These are phyloP conservation scores for Trypanosomatidae sp. DNA, from an alignment of 208 protist genomes.

Conservation along the genomic window DNA sequence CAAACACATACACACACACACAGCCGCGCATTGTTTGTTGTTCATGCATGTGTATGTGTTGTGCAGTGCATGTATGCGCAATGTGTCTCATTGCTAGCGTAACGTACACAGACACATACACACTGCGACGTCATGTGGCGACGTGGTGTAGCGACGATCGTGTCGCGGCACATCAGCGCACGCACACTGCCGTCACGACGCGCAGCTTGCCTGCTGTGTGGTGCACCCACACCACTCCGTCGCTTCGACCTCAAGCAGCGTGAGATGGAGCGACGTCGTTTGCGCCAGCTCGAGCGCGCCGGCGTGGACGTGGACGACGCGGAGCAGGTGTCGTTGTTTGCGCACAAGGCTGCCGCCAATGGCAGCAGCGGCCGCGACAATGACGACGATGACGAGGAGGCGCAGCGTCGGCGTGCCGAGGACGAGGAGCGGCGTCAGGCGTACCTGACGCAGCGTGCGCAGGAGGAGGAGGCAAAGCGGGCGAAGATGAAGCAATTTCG, in stretches of 20 bases:
- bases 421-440: slow-evolving; percentile 38
- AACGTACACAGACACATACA: too few species aligned
- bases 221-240: slow-evolving; percentile 5
- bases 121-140: too few species aligned
- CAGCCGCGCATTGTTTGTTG: too few species aligned
- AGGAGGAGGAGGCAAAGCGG: slow-evolving; percentile 53
- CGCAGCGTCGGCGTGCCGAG: slow-evolving; percentile 16
- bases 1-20: too few species aligned
- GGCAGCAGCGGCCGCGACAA: slow-evolving; percentile 14
- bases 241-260: slow-evolving; percentile 65
- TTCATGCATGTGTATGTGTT: too few species aligned
- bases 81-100: too few species aligned
- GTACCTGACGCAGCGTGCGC: slow-evolving; percentile 31
- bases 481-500: slow-evolving; percentile 69
- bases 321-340: slow-evolving; percentile 6
- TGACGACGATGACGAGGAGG: slow-evolving; percentile 59
- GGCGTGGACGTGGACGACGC: slow-evolving; percentile 33
- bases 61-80: too few species aligned
- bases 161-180: too few species aligned
- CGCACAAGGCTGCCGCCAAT: background rate
- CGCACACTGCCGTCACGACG: too few species aligned
- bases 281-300: slow-evolving; percentile 55
- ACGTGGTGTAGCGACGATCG: too few species aligned
- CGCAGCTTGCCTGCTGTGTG: background rate
- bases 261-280: slow-evolving; percentile 60